Evolutionary conservation across 768 basidiomycete species (phyloP).

Genomic region (Leccinum subgranulosum): DNA sequence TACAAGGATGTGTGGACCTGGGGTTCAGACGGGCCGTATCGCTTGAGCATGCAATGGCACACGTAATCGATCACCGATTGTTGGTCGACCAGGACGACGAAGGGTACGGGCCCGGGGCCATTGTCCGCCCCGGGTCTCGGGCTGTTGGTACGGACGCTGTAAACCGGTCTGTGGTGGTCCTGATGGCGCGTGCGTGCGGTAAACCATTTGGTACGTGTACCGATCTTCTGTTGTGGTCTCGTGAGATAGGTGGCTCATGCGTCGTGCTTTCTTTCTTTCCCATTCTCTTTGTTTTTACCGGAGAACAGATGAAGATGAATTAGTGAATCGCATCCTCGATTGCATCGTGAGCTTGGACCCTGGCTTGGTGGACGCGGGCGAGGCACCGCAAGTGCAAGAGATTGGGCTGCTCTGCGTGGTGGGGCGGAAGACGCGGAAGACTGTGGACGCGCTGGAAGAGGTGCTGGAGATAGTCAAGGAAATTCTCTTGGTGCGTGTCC

Average conservation of each 20-base stretch:
- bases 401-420: conserved; percentile 10
- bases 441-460: neutral
- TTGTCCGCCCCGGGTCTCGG: conserved; percentile 3
- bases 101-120: neutral
- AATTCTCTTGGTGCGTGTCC: conserved; percentile 8
- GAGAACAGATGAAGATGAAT: conserved; percentile 7
- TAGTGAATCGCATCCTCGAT: conserved; percentile 6
- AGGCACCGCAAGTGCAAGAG: conserved; percentile 5
- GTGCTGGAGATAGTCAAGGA: neutral
- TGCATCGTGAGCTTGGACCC: conserved; percentile 6
- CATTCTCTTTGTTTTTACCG: neutral
- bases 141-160: neutral
- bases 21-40: neutral
- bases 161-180: conserved; percentile 6
- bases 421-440: conserved; percentile 1
- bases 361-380: neutral
- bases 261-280: neutral
- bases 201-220: conserved; percentile 12
- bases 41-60: neutral
- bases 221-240: neutral
- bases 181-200: neutral
- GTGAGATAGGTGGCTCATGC: neutral
- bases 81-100: neutral
- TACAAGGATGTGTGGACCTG: neutral
- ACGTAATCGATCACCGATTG: conserved; percentile 1